phyloP scores from a whole-genome alignment of 1,139 yeast species.

The Geotrichum carabidarum region DNA sequence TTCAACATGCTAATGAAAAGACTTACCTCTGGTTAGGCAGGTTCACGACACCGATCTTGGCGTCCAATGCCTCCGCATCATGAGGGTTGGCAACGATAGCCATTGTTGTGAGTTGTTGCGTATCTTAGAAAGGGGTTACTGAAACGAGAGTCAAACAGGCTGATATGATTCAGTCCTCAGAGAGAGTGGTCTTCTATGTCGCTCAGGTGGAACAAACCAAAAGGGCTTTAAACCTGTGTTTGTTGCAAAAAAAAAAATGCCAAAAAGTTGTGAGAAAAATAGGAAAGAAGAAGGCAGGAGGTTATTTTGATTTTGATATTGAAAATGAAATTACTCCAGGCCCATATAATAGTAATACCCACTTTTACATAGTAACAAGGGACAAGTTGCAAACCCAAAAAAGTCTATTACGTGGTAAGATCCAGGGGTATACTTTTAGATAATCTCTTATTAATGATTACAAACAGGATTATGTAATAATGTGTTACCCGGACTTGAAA shows the following conservation, averaged over 20 bases:
- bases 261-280: neutral
- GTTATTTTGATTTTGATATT: neutral
- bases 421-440: neutral
- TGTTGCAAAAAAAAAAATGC: too few species aligned
- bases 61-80: constrained; percentile 13
- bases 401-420: constrained; percentile 6
- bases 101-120: constrained; percentile 1
- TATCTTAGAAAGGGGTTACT: too few species aligned
- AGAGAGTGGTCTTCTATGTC: neutral
- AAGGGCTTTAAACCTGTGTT: too few species aligned
- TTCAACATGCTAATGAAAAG: neutral
- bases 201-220: too few species aligned
- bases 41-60: constrained; percentile 69
- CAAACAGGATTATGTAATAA: neutral
- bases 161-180: neutral
- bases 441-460: neutral
- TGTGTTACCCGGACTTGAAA: neutral
- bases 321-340: neutral
- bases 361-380: neutral
- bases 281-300: neutral
- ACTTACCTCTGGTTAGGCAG: constrained; percentile 86
- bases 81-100: constrained; percentile 14
- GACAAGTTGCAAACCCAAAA: neutral
- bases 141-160: too few species aligned
- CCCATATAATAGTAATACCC: neutral